These are phyloP conservation scores for Phytopythium aichiense DNA, from an alignment of 352 stramenopile species.

Conservation along the genomic window DNA sequence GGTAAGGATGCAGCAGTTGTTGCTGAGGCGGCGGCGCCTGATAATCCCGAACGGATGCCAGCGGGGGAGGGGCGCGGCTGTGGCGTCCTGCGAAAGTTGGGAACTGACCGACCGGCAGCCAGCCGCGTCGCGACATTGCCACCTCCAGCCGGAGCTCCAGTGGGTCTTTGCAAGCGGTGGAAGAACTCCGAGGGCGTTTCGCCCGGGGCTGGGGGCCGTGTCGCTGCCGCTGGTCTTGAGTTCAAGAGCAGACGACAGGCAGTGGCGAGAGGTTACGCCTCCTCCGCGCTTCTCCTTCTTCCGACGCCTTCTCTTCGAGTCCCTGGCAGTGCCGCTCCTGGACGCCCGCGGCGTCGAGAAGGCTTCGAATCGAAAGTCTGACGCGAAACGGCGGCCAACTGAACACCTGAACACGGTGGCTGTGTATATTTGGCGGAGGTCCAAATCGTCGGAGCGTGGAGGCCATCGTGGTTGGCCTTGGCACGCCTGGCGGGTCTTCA, in stretches of 20 bases:
- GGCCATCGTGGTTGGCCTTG: neutral
- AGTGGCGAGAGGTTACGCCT: neutral
- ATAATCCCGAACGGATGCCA: neutral
- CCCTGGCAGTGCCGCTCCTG: neutral
- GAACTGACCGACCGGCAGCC: neutral
- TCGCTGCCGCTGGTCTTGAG: neutral
- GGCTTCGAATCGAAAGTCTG: slow-evolving; percentile 8
- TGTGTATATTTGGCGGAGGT: neutral
- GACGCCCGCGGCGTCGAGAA: neutral
- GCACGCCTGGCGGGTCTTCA: neutral
- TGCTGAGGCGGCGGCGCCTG: neutral
- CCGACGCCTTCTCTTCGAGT: neutral
- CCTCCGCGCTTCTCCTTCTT: neutral
- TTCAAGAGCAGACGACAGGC: neutral
- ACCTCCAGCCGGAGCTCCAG: neutral
- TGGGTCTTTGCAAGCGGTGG: neutral
- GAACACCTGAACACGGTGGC: neutral
- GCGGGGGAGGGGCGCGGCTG: neutral
- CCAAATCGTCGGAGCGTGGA: neutral
- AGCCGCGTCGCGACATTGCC: neutral
- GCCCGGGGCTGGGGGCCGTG: neutral
- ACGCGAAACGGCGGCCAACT: neutral
- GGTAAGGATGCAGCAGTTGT: neutral
- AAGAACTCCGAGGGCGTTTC: neutral
- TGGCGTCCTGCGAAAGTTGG: neutral